Evolutionary conservation across 2,329 filamentous ascomycete genomes (phyloP).

Genomic region (Gremmenia infestans): DNA sequence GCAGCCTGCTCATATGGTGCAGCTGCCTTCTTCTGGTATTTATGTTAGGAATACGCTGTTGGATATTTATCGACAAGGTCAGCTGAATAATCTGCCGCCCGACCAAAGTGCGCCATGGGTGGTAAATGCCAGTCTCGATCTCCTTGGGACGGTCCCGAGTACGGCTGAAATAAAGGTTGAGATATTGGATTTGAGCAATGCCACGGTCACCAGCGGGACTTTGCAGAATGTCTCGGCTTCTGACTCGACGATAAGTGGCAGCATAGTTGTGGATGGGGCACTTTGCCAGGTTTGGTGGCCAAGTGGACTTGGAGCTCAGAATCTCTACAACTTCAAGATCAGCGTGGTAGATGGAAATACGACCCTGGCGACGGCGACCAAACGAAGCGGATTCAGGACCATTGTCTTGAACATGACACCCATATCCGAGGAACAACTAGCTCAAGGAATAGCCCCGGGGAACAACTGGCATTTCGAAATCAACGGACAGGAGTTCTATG

Average conservation of each 20-base stretch:
- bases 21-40: constrained; percentile 40
- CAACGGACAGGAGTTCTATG: constrained; percentile 59
- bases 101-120: constrained; percentile 54
- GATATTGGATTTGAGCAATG: constrained; percentile 40
- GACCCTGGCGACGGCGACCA: constrained; percentile 41
- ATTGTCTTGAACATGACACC: constrained; percentile 54
- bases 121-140: constrained; percentile 56
- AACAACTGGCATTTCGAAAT: constrained; percentile 62
- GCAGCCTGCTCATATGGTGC: constrained; percentile 53
- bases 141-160: constrained; percentile 43
- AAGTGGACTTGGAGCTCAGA: constrained; percentile 49
- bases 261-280: constrained; percentile 37
- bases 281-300: constrained; percentile 58
- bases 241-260: constrained; percentile 44
- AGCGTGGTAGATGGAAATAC: constrained; percentile 36
- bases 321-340: constrained; percentile 51
- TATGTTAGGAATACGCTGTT: constrained; percentile 49
- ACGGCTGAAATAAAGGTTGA: constrained; percentile 41
- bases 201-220: constrained; percentile 34
- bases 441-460: constrained; percentile 49
- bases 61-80: constrained; percentile 54
- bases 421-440: constrained; percentile 48
- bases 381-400: constrained; percentile 56
- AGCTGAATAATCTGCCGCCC: constrained; percentile 53
- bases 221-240: constrained; percentile 38